These are phyloP conservation scores for Quaeritorhiza haematococci DNA, from an alignment of 371 early-diverging fungal genomes.

Conservation along the genomic window DNA sequence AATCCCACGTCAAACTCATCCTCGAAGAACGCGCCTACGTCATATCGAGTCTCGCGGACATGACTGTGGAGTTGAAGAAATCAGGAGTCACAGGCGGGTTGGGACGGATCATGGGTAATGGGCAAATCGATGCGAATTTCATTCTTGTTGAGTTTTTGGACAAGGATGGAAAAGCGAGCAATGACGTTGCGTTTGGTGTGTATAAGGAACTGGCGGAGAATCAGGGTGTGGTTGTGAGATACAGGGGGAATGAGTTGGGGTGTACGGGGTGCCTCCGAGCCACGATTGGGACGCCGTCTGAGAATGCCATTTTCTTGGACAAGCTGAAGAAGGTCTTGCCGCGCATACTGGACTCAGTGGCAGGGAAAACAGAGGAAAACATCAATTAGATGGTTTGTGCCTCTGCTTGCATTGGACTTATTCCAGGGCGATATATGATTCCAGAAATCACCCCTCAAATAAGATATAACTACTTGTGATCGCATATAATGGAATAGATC, in stretches of 20 bases:
- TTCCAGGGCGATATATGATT: no score
- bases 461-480: no score
- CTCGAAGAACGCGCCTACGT: conserved; percentile 59
- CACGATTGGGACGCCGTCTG: conserved; percentile 84
- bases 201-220: conserved; percentile 81
- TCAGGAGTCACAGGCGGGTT: no score
- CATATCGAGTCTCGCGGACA: conserved; percentile 42
- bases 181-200: conserved; percentile 63
- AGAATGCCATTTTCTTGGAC: conserved; percentile 46
- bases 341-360: no score
- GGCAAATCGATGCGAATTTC: conserved; percentile 90
- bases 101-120: conserved; percentile 72
- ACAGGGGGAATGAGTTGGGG: conserved; percentile 84
- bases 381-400: no score
- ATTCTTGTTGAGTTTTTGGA: conserved; percentile 75
- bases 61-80: conserved; percentile 33
- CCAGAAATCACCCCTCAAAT: no score
- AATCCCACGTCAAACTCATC: conserved; percentile 49
- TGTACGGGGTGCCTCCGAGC: conserved; percentile 90
- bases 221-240: conserved; percentile 85
- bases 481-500: no score
- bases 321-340: no score
- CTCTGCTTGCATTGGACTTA: no score
- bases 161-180: conserved; percentile 58
- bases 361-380: no score